A percentile compares a stretch with the other conserved stretches of the same genome.
Conservation (phyloP, 2,329 filamentous ascomycete genomes). For the Simplicillium sp. region DNA sequence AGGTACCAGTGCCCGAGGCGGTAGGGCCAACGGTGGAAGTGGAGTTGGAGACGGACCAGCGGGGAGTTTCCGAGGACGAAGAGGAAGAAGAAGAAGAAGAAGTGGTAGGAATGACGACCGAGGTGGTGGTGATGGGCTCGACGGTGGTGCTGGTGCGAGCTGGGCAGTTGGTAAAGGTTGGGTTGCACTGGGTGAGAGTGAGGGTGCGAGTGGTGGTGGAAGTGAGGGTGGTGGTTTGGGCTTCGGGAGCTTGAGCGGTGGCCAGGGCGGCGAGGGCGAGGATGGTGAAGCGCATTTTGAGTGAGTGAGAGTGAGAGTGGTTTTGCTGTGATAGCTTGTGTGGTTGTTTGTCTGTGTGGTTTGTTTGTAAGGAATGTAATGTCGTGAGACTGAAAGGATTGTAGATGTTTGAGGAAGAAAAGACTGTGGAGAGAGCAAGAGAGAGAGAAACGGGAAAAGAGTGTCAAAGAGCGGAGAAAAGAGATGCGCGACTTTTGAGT, state of each 20-base stretch:
- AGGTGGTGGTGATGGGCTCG: conserved; percentile 8
- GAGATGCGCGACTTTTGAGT: not conserved
- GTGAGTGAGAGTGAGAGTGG: conserved; percentile 4
- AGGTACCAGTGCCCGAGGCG: conserved; percentile 13
- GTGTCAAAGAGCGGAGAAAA: conserved; percentile 5
- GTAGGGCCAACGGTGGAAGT: conserved; percentile 16
- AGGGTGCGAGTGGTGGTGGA: conserved; percentile 32
- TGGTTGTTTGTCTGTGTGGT: not conserved
- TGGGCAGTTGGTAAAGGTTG: conserved; percentile 33
- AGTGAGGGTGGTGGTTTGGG: conserved; percentile 27
- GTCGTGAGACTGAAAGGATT: no score
- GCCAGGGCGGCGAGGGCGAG: conserved; percentile 29
- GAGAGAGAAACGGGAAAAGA: conserved; percentile 11
- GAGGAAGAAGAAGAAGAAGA: no score
- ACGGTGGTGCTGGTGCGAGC: conserved; percentile 16
- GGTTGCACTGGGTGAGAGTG: conserved; percentile 39
- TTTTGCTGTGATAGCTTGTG: not conserved
- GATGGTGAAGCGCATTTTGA: conserved; percentile 38
- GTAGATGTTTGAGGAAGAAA: not conserved
- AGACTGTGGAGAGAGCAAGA: conserved; percentile 13
- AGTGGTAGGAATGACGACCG: conserved; percentile 16
- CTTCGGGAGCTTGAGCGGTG: conserved; percentile 23
- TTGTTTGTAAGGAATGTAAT: not conserved
- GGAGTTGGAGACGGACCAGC: conserved; percentile 23
- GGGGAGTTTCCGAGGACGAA: conserved; percentile 7